Percentiles rank a stretch among this genome's conserved stretches.
phyloP scores from a whole-genome alignment of 2,329 filamentous ascomycete genomes.

The Fusarium sp. region DNA sequence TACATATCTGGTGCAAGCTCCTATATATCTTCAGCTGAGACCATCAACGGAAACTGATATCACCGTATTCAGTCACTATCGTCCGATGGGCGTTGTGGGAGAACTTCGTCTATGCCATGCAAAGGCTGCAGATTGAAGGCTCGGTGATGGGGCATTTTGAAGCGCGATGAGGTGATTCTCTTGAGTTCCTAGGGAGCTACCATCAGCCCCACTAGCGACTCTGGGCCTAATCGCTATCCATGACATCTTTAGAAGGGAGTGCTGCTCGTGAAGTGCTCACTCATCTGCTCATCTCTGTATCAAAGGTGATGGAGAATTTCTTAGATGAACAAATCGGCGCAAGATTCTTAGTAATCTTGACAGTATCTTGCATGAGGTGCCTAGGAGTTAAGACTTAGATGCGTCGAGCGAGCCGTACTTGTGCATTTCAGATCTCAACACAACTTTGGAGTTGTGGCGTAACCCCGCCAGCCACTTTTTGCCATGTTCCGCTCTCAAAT shows the following conservation, averaged over 20 bases:
- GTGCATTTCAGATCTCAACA: not conserved
- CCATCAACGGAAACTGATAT: no score
- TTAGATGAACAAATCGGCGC: not conserved
- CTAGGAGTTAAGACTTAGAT: not conserved
- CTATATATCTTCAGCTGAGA: constrained; percentile 9
- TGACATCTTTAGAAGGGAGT: constrained; percentile 15
- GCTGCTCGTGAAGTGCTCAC: not conserved
- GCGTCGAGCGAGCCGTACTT: not conserved
- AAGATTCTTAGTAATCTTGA: not conserved
- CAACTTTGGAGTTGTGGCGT: not conserved
- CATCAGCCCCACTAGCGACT: constrained; percentile 29
- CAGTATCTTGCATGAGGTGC: not conserved
- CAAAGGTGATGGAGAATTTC: not conserved
- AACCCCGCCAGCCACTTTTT: constrained; percentile 13
- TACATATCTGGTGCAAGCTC: constrained; percentile 35
- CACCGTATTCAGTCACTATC: constrained; percentile 22
- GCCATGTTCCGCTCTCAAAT: constrained; percentile 1
- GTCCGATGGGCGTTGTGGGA: constrained; percentile 17
- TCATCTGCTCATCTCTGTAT: not conserved
- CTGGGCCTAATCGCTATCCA: constrained; percentile 34
- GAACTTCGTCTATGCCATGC: not conserved
- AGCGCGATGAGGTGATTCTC: constrained; percentile 9
- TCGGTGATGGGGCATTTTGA: not conserved
- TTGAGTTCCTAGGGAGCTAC: constrained; percentile 12
- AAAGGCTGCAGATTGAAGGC: not conserved